Conservation (phyloP, 2,329 filamentous ascomycete species). For the Venturia asperata region DNA sequence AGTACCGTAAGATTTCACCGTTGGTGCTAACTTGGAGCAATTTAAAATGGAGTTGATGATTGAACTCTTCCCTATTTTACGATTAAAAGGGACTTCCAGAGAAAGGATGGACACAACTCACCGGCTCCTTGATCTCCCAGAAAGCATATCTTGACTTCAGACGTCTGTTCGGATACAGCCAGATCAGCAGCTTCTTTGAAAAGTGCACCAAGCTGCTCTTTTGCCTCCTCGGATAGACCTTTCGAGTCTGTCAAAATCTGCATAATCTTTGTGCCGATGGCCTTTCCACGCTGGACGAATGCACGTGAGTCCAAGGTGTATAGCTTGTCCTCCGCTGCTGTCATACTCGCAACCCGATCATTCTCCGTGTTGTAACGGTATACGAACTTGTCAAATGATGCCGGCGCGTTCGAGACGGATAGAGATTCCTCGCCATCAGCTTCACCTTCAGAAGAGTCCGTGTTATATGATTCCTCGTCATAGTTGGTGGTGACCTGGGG, state of each 20-base stretch:
- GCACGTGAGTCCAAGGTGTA: not conserved
- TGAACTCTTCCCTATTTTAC: not conserved
- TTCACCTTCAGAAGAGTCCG: not conserved
- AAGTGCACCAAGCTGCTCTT: not conserved
- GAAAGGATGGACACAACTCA: not conserved
- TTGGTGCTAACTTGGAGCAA: not conserved
- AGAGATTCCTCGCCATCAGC: not conserved
- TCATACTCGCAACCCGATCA: not conserved
- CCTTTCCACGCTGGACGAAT: not conserved
- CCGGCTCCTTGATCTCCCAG: not conserved
- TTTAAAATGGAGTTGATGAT: not conserved
- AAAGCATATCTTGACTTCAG: not conserved
- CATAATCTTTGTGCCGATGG: not conserved
- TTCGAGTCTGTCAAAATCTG: not conserved
- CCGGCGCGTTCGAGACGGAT: not conserved
- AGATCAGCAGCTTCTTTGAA: not conserved
- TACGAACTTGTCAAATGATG: not conserved
- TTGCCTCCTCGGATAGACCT: not conserved
- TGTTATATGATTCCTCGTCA: not conserved
- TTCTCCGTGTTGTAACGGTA: not conserved
- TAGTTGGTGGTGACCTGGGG: not conserved
- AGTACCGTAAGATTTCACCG: not conserved
- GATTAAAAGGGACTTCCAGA: not conserved
- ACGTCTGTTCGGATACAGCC: not conserved
- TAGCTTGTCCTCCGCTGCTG: not conserved